phyloP scores from a whole-genome alignment of 2,329 filamentous ascomycete genomes.

The Colletotrichum chrysophilum region DNA sequence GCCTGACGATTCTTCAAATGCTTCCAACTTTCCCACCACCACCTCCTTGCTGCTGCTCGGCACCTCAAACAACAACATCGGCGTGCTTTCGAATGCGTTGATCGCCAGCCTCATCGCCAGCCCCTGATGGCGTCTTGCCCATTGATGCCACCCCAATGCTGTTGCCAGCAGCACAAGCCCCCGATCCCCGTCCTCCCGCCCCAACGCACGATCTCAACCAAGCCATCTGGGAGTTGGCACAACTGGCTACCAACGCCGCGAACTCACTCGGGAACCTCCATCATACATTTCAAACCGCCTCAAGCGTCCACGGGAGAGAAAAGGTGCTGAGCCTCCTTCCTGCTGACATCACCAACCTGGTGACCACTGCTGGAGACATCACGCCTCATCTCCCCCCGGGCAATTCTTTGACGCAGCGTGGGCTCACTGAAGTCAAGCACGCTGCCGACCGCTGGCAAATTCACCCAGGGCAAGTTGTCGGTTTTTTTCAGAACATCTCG shows the following conservation, averaged over 20 bases:
- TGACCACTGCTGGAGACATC: not conserved
- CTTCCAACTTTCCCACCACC: not conserved
- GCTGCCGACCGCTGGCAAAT: not conserved
- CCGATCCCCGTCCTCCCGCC: not conserved
- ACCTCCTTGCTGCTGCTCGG: not conserved
- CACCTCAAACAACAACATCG: not conserved
- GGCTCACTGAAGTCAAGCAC: not conserved
- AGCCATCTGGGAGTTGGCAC: not conserved
- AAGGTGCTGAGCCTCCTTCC: not conserved
- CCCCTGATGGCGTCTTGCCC: not conserved
- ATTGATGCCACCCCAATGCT: not conserved
- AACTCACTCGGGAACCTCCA: not conserved
- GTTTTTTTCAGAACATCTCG: not conserved
- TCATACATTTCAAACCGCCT: not conserved
- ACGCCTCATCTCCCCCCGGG: not conserved
- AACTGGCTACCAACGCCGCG: not conserved
- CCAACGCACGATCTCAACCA: not conserved
- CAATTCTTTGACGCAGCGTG: not conserved
- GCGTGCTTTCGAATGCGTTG: not conserved
- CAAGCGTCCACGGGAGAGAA: not conserved
- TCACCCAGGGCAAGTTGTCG: not conserved
- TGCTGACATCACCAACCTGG: not conserved
- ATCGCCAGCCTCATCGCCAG: not conserved
- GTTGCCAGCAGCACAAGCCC: not conserved
- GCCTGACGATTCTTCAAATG: not conserved